Evolutionary conservation across 768 basidiomycete species (phyloP), one percentile per base, ranked within the genome.

Genomic region (Termitomyces sp.): DNA sequence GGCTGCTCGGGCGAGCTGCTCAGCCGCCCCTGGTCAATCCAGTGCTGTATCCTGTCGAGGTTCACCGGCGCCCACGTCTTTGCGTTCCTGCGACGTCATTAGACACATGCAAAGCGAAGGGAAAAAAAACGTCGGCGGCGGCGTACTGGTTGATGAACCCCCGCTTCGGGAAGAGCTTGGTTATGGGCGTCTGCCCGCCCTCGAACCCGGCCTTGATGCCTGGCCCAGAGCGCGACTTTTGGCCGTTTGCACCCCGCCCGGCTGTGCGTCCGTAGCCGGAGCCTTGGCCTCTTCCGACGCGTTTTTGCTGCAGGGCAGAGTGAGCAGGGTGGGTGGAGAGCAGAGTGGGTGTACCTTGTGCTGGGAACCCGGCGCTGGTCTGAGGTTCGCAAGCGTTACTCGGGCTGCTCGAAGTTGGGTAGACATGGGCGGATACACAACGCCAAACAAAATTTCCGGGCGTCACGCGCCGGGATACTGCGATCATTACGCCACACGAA

Each of bases 181-280:
- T 88, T 54, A 98, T 85, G 15, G 96, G 92, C 5, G 96, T 98
- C 71, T 98, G 96, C 61, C 97, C 97, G 68, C 97, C 97, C 72
- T 98, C 97, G 62, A 98, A 99, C 6, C 92, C 87, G 28, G 84
- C 79, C 64, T 81, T 83, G 31, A 92, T 89, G 5, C 93, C 91
- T 58, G 88, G 85, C 2, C 95, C 95, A 5, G 92, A 85, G 60
- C 96, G 85, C 37, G 97, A 88, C 59, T 94, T 95, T 73, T 96
- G 94, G 64, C 97, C 97, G 65, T 99, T 99, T 72, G 91, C 83
- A 73, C 97, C 97, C 55, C 93, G 82, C 62, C 93, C 93, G 10
- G 95, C 88, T 1, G 96, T 98, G 60, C 93, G 87, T 62, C 97
- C 97, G 58, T 89, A 83, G 28, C 90, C 89, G 2, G 93, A 94